These are phyloP conservation scores for Trichoderma sp. DNA, from an alignment of 2,329 filamentous ascomycete species.

Conservation along the genomic window DNA sequence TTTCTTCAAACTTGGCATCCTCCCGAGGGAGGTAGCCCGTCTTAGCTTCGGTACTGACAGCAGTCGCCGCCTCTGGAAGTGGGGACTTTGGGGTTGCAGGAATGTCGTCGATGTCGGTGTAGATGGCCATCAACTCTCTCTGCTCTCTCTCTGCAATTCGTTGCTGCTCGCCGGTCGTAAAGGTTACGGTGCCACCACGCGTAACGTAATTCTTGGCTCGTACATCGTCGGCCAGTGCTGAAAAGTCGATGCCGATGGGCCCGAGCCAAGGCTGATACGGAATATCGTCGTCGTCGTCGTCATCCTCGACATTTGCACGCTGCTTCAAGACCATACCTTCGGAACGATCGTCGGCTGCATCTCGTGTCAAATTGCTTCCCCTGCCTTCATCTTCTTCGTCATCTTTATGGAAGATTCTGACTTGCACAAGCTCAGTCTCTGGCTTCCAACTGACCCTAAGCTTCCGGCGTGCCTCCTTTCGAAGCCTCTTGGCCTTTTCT, in stretches of 20 bases:
- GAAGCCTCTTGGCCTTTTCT: slow-evolving; percentile 65
- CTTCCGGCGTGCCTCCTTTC: slow-evolving; percentile 71
- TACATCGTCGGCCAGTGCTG: slow-evolving; percentile 48
- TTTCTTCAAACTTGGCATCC: slow-evolving; percentile 49
- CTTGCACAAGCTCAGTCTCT: slow-evolving; percentile 64
- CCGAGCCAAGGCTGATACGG: slow-evolving; percentile 56
- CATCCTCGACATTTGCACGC: slow-evolving; percentile 49
- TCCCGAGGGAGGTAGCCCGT: slow-evolving; percentile 43
- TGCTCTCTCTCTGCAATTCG: slow-evolving; percentile 59
- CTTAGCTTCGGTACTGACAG: slow-evolving; percentile 32
- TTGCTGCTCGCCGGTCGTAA: slow-evolving; percentile 59
- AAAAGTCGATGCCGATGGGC: slow-evolving; percentile 51
- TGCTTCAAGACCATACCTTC: slow-evolving; percentile 70
- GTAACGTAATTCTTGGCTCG: slow-evolving; percentile 54
- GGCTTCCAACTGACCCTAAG: slow-evolving; percentile 72
- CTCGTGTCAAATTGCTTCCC: slow-evolving; percentile 67
- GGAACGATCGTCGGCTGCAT: slow-evolving; percentile 71
- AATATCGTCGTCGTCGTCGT: slow-evolving; percentile 61
- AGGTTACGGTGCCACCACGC: slow-evolving; percentile 53
- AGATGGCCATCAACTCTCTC: slow-evolving; percentile 62
- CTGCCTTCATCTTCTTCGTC: slow-evolving; percentile 70
- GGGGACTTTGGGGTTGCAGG: slow-evolving; percentile 60
- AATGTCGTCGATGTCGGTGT: slow-evolving; percentile 56
- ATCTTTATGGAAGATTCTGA: slow-evolving; percentile 72
- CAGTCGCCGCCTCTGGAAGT: slow-evolving; percentile 36